phyloP scores from a whole-genome alignment of 108 stramenopile species.

The Bacterosira constricta region DNA sequence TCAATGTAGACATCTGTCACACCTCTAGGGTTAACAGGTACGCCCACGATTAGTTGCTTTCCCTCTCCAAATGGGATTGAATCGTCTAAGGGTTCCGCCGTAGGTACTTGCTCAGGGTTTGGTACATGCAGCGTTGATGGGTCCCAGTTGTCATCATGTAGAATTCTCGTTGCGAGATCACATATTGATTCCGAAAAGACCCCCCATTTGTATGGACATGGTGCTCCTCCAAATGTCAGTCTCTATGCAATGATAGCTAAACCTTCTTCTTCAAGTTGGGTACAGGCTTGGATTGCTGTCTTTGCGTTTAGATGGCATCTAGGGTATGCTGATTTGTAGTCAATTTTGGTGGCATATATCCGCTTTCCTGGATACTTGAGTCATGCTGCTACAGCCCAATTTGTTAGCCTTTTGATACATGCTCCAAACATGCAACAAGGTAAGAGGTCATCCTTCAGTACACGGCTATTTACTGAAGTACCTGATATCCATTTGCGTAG shows the following conservation, averaged over 20 bases:
- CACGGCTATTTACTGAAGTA: constrained; percentile 1
- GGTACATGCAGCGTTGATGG: not conserved
- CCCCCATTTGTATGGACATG: constrained; percentile 24
- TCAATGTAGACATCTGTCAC: constrained; percentile 30
- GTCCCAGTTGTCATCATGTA: constrained; percentile 17
- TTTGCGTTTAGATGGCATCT: not conserved
- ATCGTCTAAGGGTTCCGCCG: not conserved
- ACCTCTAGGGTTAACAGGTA: constrained; percentile 14
- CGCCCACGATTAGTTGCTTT: constrained; percentile 11
- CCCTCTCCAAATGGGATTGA: constrained; percentile 3
- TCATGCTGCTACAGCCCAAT: constrained; percentile 6
- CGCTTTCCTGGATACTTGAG: not conserved
- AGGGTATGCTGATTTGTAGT: constrained; percentile 17
- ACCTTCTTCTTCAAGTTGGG: constrained; percentile 1
- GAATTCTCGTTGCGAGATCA: constrained; percentile 12
- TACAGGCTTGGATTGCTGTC: constrained; percentile 17
- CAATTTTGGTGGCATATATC: not conserved
- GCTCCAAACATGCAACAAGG: not conserved
- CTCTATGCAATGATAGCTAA: constrained; percentile 1
- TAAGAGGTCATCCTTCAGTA: not conserved
- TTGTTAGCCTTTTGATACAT: not conserved
- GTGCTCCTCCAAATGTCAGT: constrained; percentile 25
- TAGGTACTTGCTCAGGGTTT: not conserved
- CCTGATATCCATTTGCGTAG: not conserved
- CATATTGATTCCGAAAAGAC: constrained; percentile 20